Evolutionary conservation across 2,329 filamentous ascomycete genomes (phyloP), one percentile per base, ranked within the genome.

Genomic region (Metarhizium rileyi): DNA sequence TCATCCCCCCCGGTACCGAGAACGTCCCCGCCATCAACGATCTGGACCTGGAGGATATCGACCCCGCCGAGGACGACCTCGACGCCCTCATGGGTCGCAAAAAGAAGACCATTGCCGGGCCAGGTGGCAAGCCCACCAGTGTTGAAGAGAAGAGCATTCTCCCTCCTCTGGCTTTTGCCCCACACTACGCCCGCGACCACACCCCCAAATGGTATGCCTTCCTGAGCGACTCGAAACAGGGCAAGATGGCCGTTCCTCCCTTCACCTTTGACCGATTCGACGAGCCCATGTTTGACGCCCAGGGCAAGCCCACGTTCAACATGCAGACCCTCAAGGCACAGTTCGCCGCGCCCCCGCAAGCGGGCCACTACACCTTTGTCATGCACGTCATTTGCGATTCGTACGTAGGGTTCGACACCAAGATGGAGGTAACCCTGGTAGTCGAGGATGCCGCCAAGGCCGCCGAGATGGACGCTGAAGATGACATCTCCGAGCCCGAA

Each of bases 281-380:
- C 67, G 86, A 90, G 72, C 87, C 89, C 27, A 83, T 96, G 28
- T 86, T 93, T 55, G 83, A 86, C 58, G 82, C 81, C 38, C 77
- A 83, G 54, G 89, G 87, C 59, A 87, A 86, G 64, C 91, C 91
- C 2, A 97, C 93, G 2, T 98, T 88, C 71, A 85, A 90, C 61
- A 84, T 98, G 71, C 90, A 97, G 68, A 98, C 93, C 3, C 75
- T 97, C 61, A 97, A 95, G 76, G 91, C 94, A 66, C 89, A 96
- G 66, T 98, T 98, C 68, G 88, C 91, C 56, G 91, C 93, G 1
- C 93, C 93, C 41, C 90, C 91, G 23, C 87, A 95, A 64, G 80
- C 88, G 5, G 93, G 91, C 43, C 86, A 90, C 66, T 98, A 95
- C 71, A 90, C 87, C 1, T 98, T 98, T 64, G 86, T 90, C 53